phyloP scores from a whole-genome alignment of 1,284 basidiomycete species.

The Melampsora americana region DNA sequence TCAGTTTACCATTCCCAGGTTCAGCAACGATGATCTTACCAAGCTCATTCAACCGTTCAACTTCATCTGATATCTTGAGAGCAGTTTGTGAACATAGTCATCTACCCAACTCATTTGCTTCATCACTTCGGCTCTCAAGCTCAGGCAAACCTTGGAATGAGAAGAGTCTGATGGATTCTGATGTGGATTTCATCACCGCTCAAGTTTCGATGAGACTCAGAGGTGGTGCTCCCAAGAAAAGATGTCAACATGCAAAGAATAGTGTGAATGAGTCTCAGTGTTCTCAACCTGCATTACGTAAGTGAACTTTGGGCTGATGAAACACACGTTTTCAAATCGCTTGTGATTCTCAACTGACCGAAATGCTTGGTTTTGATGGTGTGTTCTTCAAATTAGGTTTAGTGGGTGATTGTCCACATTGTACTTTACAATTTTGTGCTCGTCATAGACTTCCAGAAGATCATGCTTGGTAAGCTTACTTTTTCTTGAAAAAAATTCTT shows the following conservation, averaged over 20 bases:
- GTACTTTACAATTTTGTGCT: conserved; percentile 55
- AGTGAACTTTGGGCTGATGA: too few relatives aligned
- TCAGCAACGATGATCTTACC: conserved; percentile 23
- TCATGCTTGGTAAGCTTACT: conserved; percentile 57
- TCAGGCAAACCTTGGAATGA: conserved; percentile 24
- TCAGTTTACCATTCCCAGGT: conserved; percentile 35
- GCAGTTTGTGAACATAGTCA: conserved; percentile 26
- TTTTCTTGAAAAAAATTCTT: too few relatives aligned
- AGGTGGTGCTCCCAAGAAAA: conserved; percentile 33
- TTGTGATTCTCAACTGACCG: too few relatives aligned
- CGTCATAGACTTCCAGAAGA: conserved; percentile 56
- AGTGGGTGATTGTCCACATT: conserved; percentile 57
- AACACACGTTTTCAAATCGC: too few relatives aligned
- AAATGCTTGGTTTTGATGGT: background rate
- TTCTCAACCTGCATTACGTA: conserved; percentile 29
- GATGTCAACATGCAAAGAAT: conserved; percentile 34
- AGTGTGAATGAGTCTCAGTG: conserved; percentile 34
- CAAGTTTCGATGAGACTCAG: conserved; percentile 28
- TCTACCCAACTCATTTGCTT: conserved; percentile 21
- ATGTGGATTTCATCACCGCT: conserved; percentile 12
- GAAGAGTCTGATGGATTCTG: too few relatives aligned
- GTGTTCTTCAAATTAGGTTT: conserved; percentile 47
- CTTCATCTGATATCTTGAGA: background rate
- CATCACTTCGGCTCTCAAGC: conserved; percentile 19
- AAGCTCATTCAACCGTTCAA: background rate